Percentiles rank a stretch among this genome's conserved stretches.
These are phyloP conservation scores for Fraxinus dipetala DNA, from an alignment of 305 asterid genomes.

Conservation along the genomic window DNA sequence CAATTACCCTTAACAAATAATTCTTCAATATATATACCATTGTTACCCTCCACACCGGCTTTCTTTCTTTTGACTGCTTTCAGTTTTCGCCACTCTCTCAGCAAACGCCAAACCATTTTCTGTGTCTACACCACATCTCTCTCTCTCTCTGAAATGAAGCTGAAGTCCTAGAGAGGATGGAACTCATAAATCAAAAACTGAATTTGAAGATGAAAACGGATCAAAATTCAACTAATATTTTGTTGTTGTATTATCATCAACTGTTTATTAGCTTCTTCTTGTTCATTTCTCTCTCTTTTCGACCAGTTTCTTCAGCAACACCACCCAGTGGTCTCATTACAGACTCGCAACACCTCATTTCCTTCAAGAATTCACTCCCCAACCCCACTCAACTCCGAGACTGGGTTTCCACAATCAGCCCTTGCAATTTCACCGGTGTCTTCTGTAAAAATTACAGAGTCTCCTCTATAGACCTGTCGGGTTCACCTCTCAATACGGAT, in stretches of 20 bases:
- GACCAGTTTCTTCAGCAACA: not conserved
- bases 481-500: conserved; percentile 42
- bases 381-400: not conserved
- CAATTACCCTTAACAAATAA: not conserved
- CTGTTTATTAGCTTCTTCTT: not conserved
- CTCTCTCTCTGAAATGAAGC: not conserved
- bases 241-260: not conserved
- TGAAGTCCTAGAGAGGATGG: not conserved
- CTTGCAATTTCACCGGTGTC: conserved; percentile 69
- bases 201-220: not conserved
- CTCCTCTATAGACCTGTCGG: conserved; percentile 61
- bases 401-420: conserved; percentile 53
- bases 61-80: not conserved
- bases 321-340: not conserved
- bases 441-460: conserved; percentile 54
- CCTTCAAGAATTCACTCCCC: not conserved
- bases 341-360: not conserved
- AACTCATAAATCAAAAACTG: not conserved
- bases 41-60: not conserved
- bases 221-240: not conserved
- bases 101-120: not conserved
- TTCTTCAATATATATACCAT: not conserved
- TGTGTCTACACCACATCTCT: not conserved
- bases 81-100: not conserved
- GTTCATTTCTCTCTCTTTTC: not conserved